These are phyloP conservation scores for Xylaria grammica DNA, from an alignment of 495 filamentous ascomycete species.

Conservation along the genomic window DNA sequence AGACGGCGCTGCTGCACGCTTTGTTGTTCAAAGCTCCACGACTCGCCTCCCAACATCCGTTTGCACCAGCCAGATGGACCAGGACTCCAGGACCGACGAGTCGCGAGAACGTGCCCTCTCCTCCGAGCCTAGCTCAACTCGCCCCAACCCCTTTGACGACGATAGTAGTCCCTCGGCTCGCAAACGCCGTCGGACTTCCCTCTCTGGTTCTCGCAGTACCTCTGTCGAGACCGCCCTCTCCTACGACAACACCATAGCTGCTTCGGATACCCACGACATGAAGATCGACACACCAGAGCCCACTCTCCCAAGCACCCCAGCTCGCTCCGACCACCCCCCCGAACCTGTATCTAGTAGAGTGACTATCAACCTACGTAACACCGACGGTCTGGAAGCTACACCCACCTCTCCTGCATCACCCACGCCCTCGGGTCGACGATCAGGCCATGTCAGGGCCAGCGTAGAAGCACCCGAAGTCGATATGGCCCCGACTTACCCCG, in stretches of 20 bases:
- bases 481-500: conserved; percentile 34
- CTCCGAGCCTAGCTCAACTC: conserved; percentile 64
- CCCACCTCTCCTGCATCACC: conserved; percentile 55
- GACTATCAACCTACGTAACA: conserved; percentile 59
- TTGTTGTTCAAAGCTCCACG: conserved; percentile 40
- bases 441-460: conserved; percentile 42
- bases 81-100: conserved; percentile 53
- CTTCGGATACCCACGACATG: conserved; percentile 34
- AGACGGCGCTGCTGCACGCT: conserved; percentile 41
- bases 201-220: conserved; percentile 46
- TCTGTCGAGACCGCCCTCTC: conserved; percentile 39
- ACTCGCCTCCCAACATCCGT: conserved; percentile 24
- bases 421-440: conserved; percentile 33
- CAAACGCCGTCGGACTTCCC: conserved; percentile 57
- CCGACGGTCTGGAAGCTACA: conserved; percentile 43
- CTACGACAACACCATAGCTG: conserved; percentile 27
- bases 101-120: conserved; percentile 62
- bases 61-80: conserved; percentile 57
- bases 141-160: conserved; percentile 61
- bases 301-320: conserved; percentile 45
- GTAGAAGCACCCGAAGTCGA: conserved; percentile 50
- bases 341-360: conserved; percentile 54
- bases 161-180: conserved; percentile 44
- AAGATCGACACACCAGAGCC: conserved; percentile 47
- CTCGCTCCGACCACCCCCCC: conserved; percentile 36